Evolutionary conservation across 495 filamentous ascomycete genomes (phyloP).

Genomic region (Cladorrhinum samala): DNA sequence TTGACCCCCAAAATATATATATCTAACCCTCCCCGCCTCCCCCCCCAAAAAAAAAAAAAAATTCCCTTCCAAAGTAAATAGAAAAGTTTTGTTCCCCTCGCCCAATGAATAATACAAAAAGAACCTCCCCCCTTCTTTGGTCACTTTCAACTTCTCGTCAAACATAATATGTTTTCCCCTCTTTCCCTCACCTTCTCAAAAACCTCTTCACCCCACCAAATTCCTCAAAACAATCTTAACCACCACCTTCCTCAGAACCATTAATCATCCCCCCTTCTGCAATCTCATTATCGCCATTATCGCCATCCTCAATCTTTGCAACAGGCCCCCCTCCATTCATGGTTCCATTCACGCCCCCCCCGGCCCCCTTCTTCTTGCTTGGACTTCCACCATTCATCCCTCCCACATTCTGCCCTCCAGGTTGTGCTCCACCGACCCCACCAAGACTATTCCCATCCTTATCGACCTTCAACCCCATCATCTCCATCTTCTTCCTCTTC

Average conservation of each 20-base stretch:
- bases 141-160: background rate
- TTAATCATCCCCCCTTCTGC: constrained; percentile 2
- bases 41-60: no score
- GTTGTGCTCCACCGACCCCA: no score
- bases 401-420: constrained; percentile 11
- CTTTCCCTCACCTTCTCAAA: background rate
- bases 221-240: no score
- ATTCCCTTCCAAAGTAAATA: no score
- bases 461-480: constrained; percentile 33
- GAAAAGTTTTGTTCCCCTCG: no score
- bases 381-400: background rate
- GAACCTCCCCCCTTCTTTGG: background rate
- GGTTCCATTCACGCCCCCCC: no score
- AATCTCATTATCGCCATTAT: no score
- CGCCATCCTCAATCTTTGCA: no score
- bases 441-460: no score
- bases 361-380: constrained; percentile 5
- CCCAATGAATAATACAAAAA: background rate
- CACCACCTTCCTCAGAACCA: constrained; percentile 2
- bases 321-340: no score
- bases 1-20: no score
- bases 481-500: constrained; percentile 65
- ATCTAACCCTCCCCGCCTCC: no score
- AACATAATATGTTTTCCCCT: background rate
- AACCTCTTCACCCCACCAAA: background rate